A percentile compares a stretch with the other conserved stretches of the same genome.
phyloP scores from a whole-genome alignment of 176 grass and related monocot genomes.

The Oryza punctata region DNA sequence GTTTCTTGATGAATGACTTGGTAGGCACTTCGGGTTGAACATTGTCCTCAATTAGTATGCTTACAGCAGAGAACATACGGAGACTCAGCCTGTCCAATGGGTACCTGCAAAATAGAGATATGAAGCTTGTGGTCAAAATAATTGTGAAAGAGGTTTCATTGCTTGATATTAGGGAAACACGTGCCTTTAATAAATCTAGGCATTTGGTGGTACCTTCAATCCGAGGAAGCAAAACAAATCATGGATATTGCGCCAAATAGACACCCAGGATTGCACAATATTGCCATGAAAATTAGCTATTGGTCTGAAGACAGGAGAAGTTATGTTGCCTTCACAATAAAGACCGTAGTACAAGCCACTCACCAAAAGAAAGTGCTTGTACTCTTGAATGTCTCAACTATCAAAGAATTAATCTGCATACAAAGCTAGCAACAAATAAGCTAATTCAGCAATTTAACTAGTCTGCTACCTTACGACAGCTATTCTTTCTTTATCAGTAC shows the following conservation, averaged over 20 bases:
- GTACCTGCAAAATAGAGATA: background rate
- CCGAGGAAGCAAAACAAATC: background rate
- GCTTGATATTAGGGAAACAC: background rate
- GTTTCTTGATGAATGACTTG: too few relatives aligned
- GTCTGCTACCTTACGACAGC: slow-evolving; percentile 18
- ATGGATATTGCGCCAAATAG: background rate
- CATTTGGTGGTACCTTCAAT: background rate
- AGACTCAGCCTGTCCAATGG: too few relatives aligned
- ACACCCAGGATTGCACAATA: background rate
- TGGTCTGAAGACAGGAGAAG: background rate
- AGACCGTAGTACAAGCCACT: background rate
- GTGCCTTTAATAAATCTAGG: background rate
- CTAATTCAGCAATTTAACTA: slow-evolving; percentile 21
- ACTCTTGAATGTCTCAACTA: background rate
- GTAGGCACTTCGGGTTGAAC: too few relatives aligned
- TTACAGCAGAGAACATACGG: background rate
- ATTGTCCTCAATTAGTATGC: background rate
- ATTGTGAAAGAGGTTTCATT: background rate
- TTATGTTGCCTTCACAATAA: background rate
- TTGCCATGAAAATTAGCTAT: background rate
- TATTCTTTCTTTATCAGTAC: slow-evolving; percentile 30
- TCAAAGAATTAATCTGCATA: background rate
- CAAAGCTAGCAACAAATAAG: background rate
- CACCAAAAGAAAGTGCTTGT: background rate
- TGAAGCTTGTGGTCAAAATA: background rate